Evolutionary conservation across 2,329 filamentous ascomycete species (phyloP).

Genomic region (Aspergillus amoenus): DNA sequence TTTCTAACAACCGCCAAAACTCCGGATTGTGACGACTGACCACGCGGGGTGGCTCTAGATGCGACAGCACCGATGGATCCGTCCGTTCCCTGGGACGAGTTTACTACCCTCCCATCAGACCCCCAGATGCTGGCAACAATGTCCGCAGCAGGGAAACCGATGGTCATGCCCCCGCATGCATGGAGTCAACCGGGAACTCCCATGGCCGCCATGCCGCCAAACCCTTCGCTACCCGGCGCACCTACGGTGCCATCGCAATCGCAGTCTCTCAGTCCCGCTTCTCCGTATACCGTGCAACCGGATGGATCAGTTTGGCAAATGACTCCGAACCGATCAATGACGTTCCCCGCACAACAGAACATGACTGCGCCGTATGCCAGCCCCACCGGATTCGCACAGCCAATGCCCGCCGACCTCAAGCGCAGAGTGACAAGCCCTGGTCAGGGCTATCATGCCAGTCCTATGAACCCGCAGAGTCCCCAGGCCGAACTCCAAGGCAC

Average conservation of each 20-base stretch:
- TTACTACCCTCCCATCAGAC: slow-evolving; percentile 34
- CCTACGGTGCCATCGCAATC: slow-evolving; percentile 33
- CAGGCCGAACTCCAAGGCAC: slow-evolving; percentile 28
- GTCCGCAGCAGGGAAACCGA: slow-evolving; percentile 28
- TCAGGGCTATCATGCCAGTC: slow-evolving; percentile 23
- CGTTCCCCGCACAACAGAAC: slow-evolving; percentile 33
- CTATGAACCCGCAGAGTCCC: slow-evolving; percentile 26
- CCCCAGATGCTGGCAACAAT: slow-evolving; percentile 36
- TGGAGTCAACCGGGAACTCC: slow-evolving; percentile 31
- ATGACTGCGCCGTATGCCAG: slow-evolving; percentile 26
- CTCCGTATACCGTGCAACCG: slow-evolving; percentile 35
- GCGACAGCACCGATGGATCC: slow-evolving; percentile 33
- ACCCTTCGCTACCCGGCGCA: slow-evolving; percentile 28
- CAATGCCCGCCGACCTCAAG: slow-evolving; percentile 34
- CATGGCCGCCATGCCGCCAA: slow-evolving; percentile 27
- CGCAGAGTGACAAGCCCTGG: slow-evolving; percentile 38
- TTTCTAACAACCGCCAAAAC: background rate
- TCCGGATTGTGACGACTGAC: slow-evolving; percentile 1
- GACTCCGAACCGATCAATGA: slow-evolving; percentile 33
- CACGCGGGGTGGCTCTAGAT: slow-evolving; percentile 24
- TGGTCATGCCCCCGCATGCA: slow-evolving; percentile 34
- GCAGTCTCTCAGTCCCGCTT: slow-evolving; percentile 29
- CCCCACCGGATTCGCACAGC: slow-evolving; percentile 29
- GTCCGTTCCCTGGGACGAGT: slow-evolving; percentile 39
- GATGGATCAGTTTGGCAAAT: slow-evolving; percentile 39